Conservation (phyloP, 2,329 filamentous ascomycete genomes). For the Cladosporium oxysporum region DNA sequence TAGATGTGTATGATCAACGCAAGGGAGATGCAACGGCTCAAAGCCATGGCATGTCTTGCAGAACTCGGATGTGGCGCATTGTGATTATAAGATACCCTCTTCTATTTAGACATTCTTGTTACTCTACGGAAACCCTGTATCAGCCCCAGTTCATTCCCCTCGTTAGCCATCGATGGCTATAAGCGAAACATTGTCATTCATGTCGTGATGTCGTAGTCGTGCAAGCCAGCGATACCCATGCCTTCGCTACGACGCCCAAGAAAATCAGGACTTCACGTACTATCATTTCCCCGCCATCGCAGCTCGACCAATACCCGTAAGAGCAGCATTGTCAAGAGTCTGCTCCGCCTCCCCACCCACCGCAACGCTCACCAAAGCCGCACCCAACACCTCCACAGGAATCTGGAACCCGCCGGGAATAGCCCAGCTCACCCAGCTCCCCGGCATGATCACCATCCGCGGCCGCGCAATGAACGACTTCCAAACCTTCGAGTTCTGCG, state of each 20-base stretch:
- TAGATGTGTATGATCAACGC: neutral
- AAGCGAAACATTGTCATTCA: neutral
- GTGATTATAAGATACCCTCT: neutral
- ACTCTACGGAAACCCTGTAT: neutral
- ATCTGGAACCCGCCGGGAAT: conserved; percentile 25
- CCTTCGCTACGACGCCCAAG: neutral
- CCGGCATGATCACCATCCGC: conserved; percentile 24
- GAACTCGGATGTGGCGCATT: neutral
- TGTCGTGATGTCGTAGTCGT: neutral
- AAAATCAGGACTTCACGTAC: neutral
- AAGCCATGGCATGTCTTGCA: neutral
- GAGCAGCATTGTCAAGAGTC: conserved; percentile 27
- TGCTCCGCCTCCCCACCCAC: conserved; percentile 19
- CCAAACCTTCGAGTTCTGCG: conserved; percentile 27
- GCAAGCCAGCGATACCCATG: neutral
- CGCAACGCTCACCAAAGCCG: conserved; percentile 26
- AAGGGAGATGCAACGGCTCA: neutral
- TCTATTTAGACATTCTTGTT: neutral
- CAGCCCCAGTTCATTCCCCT: neutral
- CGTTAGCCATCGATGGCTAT: neutral
- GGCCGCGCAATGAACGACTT: conserved; percentile 32
- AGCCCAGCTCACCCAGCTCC: conserved; percentile 21
- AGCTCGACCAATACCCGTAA: conserved; percentile 22
- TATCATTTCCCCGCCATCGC: conserved; percentile 9
- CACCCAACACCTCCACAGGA: conserved; percentile 26